Conservation (phyloP, 768 basidiomycete genomes). For the Boletus tomentosulus region DNA sequence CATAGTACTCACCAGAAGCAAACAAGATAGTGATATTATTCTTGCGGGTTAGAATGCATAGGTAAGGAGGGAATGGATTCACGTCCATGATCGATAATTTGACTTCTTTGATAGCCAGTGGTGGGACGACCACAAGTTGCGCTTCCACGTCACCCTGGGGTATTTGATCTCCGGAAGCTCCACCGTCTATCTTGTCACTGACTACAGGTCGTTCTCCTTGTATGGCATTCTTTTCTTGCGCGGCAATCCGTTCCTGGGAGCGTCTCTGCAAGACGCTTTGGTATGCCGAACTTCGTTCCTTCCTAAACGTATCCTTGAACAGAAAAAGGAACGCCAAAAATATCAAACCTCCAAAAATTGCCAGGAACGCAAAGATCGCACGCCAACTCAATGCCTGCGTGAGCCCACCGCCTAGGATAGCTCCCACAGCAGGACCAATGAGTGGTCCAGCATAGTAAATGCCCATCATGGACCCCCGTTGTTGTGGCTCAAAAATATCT, state of each 20-base stretch:
- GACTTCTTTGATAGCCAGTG: constrained; percentile 31
- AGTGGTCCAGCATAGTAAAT: constrained; percentile 78
- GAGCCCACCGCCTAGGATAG: constrained; percentile 67
- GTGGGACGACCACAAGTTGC: constrained; percentile 9
- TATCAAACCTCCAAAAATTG: constrained; percentile 55
- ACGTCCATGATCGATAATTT: constrained; percentile 64
- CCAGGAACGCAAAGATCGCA: constrained; percentile 81
- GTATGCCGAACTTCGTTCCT: constrained; percentile 78
- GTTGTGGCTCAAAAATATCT: constrained; percentile 71
- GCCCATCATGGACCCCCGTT: constrained; percentile 78
- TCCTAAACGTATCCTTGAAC: constrained; percentile 82
- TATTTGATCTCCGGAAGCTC: background rate
- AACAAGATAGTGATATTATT: constrained; percentile 66
- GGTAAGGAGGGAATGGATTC: constrained; percentile 66
- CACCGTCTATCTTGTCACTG: constrained; percentile 7
- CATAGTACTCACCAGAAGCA: constrained; percentile 25
- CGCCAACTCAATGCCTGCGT: constrained; percentile 74
- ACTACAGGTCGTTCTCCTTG: constrained; percentile 6
- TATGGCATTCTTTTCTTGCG: constrained; percentile 11
- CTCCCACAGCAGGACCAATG: constrained; percentile 66
- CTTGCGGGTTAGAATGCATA: constrained; percentile 50
- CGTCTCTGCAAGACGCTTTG: constrained; percentile 57
- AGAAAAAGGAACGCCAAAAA: constrained; percentile 58
- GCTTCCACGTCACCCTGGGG: constrained; percentile 24
- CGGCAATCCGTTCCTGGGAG: constrained; percentile 21